A percentile compares a stretch with the other conserved stretches of the same genome.
These are phyloP conservation scores for Leptodermis oblonga DNA, from an alignment of 257 asterid species.

Conservation along the genomic window DNA sequence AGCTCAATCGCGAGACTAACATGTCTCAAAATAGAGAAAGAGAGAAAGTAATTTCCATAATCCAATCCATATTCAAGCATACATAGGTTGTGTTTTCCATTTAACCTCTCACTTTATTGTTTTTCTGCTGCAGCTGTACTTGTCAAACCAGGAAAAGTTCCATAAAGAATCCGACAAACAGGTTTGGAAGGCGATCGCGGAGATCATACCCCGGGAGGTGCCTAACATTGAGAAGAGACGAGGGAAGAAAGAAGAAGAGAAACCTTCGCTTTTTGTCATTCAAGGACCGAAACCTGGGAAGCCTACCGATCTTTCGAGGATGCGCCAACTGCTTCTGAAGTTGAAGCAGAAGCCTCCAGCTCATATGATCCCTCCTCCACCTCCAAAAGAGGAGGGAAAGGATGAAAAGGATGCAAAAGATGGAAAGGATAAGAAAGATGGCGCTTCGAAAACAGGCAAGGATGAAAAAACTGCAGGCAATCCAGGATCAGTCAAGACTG, in stretches of 20 bases:
- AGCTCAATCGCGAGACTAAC: conserved; percentile 52
- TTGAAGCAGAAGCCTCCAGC: conserved; percentile 82
- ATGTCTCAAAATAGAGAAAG: conserved; percentile 75
- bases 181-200: conserved; percentile 88
- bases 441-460: conserved; percentile 34
- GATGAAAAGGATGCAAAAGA: conserved; percentile 36
- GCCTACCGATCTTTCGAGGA: conserved; percentile 81
- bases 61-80: neutral
- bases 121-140: conserved; percentile 46
- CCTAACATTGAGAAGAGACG: conserved; percentile 84
- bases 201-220: conserved; percentile 79
- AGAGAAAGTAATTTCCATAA: conserved; percentile 52
- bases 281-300: conserved; percentile 98
- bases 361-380: conserved; percentile 82
- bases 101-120: neutral
- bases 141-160: conserved; percentile 75
- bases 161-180: conserved; percentile 88
- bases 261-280: conserved; percentile 59
- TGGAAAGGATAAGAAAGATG: conserved; percentile 21
- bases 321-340: conserved; percentile 79
- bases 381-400: conserved; percentile 29
- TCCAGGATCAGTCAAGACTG: conserved; percentile 9
- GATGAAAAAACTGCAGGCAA: conserved; percentile 5
- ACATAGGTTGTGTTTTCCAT: neutral
- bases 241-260: conserved; percentile 63